phyloP scores from a whole-genome alignment of 139 green algal species.

The Haematococcus sp. region DNA sequence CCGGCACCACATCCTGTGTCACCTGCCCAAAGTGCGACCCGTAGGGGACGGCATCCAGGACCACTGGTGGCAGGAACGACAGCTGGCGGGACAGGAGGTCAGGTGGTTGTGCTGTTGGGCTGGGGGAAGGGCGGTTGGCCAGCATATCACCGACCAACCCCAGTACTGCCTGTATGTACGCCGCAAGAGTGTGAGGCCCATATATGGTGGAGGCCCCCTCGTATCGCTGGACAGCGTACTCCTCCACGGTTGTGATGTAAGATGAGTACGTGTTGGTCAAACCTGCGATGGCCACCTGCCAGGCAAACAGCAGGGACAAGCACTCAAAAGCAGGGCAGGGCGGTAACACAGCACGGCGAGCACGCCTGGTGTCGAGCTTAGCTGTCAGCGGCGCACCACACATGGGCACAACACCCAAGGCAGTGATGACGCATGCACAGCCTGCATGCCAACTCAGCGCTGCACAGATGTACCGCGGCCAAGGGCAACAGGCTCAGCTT shows the following conservation, averaged over 20 bases:
- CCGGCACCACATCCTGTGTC: conserved; percentile 34
- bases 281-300: conserved; percentile 19
- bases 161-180: conserved; percentile 77
- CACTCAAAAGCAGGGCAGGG: no score
- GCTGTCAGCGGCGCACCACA: no score
- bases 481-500: no score
- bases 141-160: not conserved
- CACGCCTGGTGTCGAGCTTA: no score
- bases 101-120: conserved; percentile 38
- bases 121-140: not conserved
- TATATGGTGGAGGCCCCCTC: conserved; percentile 84
- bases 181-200: conserved; percentile 79
- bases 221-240: conserved; percentile 83
- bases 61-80: conserved; percentile 71
- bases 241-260: conserved; percentile 83
- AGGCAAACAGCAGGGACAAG: not conserved
- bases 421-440: no score
- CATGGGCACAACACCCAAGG: no score
- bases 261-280: conserved; percentile 79
- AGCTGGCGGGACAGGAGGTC: conserved; percentile 56
- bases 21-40: conserved; percentile 62
- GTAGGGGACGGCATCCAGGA: conserved; percentile 58
- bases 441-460: no score
- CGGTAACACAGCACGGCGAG: no score
- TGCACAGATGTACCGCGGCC: no score